Evolutionary conservation across 164 flowering plant genomes (phyloP).

Genomic region (Amborella trichopoda): DNA sequence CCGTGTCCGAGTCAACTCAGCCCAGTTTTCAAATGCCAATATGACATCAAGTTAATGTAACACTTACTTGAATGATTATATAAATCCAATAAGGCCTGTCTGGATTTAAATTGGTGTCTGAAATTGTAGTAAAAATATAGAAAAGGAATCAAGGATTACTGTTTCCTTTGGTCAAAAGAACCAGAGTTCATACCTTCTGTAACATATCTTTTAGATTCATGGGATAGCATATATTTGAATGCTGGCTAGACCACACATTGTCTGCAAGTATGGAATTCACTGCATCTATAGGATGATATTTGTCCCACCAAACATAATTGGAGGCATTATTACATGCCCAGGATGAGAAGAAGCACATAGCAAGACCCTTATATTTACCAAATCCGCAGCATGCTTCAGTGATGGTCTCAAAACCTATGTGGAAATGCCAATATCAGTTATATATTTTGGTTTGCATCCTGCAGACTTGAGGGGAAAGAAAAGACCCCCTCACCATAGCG

Average conservation of each 20-base stretch:
- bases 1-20: too few species aligned
- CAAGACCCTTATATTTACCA: conserved; percentile 63
- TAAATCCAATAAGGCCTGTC: background rate
- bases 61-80: too few species aligned
- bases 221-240: conserved; percentile 76
- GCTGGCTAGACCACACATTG: conserved; percentile 75
- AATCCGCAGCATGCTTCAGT: conserved; percentile 86
- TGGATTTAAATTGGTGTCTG: background rate
- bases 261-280: conserved; percentile 81
- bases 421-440: too few species aligned
- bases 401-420: conserved; percentile 56
- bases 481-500: conserved; percentile 66
- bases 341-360: conserved; percentile 59
- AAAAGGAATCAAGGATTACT: too few species aligned
- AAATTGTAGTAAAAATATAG: background rate
- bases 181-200: background rate
- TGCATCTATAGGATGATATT: conserved; percentile 84
- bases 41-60: background rate
- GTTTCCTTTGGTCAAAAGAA: background rate
- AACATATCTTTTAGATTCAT: conserved; percentile 60
- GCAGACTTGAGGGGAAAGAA: too few species aligned
- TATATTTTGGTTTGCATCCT: too few species aligned
- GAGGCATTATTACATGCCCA: conserved; percentile 76
- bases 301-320: conserved; percentile 88
- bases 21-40: too few species aligned